Evolutionary conservation across 2,329 filamentous ascomycete species (phyloP).

Genomic region (Colletotrichum zoysiae): DNA sequence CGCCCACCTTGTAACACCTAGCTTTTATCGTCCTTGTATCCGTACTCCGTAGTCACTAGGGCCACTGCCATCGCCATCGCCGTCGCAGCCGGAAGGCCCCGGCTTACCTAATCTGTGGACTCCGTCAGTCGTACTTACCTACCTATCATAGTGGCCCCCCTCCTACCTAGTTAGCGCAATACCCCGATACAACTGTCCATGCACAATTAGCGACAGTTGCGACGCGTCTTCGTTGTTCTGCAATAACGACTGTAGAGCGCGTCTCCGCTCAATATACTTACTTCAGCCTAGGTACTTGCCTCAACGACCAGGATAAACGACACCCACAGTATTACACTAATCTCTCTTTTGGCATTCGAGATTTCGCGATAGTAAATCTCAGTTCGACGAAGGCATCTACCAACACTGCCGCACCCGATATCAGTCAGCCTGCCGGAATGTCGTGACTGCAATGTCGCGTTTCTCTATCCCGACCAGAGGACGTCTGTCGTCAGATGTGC

Average conservation of each 20-base stretch:
- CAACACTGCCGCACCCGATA: background rate
- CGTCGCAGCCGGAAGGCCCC: background rate
- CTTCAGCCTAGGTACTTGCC: constrained; percentile 9
- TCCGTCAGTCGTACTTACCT: background rate
- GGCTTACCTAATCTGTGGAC: constrained; percentile 13
- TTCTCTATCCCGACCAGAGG: constrained; percentile 78
- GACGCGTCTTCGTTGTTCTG: constrained; percentile 27
- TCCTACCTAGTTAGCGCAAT: background rate
- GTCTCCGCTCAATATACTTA: constrained; percentile 10
- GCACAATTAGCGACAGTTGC: constrained; percentile 13
- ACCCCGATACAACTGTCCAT: background rate
- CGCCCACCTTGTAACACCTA: background rate
- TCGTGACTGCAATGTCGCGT: constrained; percentile 58
- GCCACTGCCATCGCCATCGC: too few relatives aligned
- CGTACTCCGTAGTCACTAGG: too few relatives aligned
- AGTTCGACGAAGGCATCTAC: background rate
- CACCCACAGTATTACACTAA: background rate
- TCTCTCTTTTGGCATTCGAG: background rate
- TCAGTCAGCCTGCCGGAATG: background rate
- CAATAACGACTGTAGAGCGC: constrained; percentile 11
- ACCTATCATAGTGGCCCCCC: too few relatives aligned
- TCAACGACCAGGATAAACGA: constrained; percentile 4
- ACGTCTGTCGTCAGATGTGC: constrained; percentile 77
- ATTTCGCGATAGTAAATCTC: background rate
- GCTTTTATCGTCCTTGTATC: background rate